Percentiles rank a stretch among this genome's conserved stretches.
Conservation (phyloP, 164 flowering plant species). For the Chimonanthus praecox region DNA sequence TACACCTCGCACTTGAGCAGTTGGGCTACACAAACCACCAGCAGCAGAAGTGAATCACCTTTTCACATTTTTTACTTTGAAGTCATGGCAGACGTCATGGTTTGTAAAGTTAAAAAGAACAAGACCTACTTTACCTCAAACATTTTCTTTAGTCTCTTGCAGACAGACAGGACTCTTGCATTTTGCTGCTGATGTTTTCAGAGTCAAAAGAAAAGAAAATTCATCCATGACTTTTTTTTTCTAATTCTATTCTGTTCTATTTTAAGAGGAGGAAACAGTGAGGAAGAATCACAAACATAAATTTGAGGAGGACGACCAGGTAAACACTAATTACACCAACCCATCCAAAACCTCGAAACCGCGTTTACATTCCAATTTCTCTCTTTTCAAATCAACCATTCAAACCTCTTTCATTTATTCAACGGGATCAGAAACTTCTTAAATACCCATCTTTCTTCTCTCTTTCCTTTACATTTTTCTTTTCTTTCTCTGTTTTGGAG, state of each 20-base stretch:
- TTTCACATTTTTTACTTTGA: too few relatives aligned
- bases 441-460: background rate
- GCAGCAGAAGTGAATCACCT: background rate
- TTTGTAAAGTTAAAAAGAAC: too few relatives aligned
- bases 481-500: background rate
- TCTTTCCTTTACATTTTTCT: background rate
- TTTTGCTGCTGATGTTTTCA: too few relatives aligned
- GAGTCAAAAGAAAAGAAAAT: background rate
- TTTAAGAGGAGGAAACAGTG: background rate
- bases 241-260: background rate
- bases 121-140: too few relatives aligned
- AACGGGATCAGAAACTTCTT: background rate
- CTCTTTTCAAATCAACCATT: background rate
- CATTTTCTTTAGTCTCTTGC: too few relatives aligned
- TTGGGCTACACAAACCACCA: background rate
- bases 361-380: background rate
- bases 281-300: constrained; percentile 4
- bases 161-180: too few relatives aligned
- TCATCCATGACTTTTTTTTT: too few relatives aligned
- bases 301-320: background rate
- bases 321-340: constrained; percentile 1
- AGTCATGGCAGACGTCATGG: too few relatives aligned
- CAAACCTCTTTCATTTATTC: background rate
- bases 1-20: background rate
- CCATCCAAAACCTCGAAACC: background rate